A percentile compares a stretch with the other conserved stretches of the same genome.
Conservation (phyloP, 176 grass and related monocot species). For the Eragrostis nindensis region DNA sequence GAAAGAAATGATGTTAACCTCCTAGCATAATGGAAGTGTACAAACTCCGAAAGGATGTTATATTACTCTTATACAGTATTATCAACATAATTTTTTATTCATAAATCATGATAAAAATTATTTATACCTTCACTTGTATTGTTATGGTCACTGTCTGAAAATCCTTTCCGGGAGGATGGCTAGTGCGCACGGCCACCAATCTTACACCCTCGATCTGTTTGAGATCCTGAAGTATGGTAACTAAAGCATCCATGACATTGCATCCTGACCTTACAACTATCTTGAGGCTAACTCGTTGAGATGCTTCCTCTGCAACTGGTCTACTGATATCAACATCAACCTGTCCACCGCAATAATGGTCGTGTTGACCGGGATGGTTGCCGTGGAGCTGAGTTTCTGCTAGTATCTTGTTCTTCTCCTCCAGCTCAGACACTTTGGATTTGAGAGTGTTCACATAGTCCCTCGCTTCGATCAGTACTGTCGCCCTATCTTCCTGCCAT, state of each 20-base stretch:
- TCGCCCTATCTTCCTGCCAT: slow-evolving; percentile 50
- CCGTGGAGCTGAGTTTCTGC: not conserved
- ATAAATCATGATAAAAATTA: not conserved
- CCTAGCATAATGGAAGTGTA: no score
- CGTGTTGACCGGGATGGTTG: not conserved
- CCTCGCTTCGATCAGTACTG: slow-evolving; percentile 41
- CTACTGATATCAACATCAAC: no score
- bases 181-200: slow-evolving; percentile 24
- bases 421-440: slow-evolving; percentile 32
- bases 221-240: slow-evolving; percentile 24
- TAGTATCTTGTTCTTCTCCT: slow-evolving; percentile 39
- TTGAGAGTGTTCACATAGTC: slow-evolving; percentile 39
- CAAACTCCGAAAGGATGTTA: not conserved
- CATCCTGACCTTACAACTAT: slow-evolving; percentile 17
- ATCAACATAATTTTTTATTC: not conserved
- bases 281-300: slow-evolving; percentile 17
- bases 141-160: not conserved
- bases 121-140: slow-evolving; percentile 27
- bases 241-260: slow-evolving; percentile 18
- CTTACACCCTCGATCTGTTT: slow-evolving; percentile 12
- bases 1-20: no score
- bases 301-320: not conserved
- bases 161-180: not conserved
- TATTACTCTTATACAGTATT: no score
- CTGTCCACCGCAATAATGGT: not conserved